These are phyloP conservation scores for Nakazawaea laoshanensis DNA, from an alignment of 805 yeast species.

Conservation along the genomic window DNA sequence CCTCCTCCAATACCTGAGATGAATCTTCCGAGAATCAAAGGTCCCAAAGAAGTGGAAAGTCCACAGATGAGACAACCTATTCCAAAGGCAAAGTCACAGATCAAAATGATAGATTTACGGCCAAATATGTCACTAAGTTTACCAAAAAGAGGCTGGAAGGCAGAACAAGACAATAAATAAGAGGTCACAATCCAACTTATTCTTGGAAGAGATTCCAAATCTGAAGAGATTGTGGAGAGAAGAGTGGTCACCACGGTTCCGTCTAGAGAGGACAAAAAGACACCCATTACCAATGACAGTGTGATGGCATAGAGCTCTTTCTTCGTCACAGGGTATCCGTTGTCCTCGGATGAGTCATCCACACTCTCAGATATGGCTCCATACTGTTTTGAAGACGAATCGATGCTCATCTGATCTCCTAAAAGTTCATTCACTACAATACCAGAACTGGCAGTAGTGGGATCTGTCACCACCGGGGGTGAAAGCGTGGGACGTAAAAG, in stretches of 20 bases:
- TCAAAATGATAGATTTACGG: conserved; percentile 40
- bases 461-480: conserved; percentile 10
- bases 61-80: conserved; percentile 53
- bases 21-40: conserved; percentile 50
- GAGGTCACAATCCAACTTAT: conserved; percentile 72
- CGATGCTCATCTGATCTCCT: conserved; percentile 8
- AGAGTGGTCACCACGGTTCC: conserved; percentile 62
- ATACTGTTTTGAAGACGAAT: conserved; percentile 1
- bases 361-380: conserved; percentile 4
- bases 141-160: conserved; percentile 69
- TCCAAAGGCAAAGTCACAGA: conserved; percentile 48
- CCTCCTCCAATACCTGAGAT: conserved; percentile 91
- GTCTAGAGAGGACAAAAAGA: conserved; percentile 59
- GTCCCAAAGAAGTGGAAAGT: conserved; percentile 33
- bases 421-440: conserved; percentile 13
- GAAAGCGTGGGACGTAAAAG: conserved; percentile 5
- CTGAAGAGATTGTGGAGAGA: conserved; percentile 59
- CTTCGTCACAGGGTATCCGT: conserved; percentile 8
- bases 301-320: conserved; percentile 6
- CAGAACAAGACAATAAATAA: conserved; percentile 58
- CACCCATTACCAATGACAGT: conserved; percentile 12
- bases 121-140: conserved; percentile 69
- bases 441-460: conserved; percentile 13
- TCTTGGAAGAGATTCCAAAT: conserved; percentile 52
- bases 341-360: not conserved